Evolutionary conservation across 805 yeast genomes (phyloP).

Genomic region (Candida tibetensis): DNA sequence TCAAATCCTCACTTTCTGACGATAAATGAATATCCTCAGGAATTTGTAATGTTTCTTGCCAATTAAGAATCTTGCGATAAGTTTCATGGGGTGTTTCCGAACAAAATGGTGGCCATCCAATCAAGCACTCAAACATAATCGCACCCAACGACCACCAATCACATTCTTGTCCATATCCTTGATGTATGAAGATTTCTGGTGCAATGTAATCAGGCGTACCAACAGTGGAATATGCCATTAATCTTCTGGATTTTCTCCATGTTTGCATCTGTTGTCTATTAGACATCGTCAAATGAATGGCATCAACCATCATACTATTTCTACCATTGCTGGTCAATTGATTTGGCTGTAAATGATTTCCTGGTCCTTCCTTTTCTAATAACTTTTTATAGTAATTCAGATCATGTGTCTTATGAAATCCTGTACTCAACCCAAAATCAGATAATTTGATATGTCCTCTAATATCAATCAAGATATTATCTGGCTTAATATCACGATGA

Average conservation of each 20-base stretch:
- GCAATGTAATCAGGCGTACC: conserved; percentile 97
- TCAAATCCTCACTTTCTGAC: conserved; percentile 85
- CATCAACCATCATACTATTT: conserved; percentile 86
- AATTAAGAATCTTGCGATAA: conserved; percentile 82
- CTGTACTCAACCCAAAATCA: conserved; percentile 83
- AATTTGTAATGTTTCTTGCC: conserved; percentile 83
- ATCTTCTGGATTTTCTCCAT: conserved; percentile 86
- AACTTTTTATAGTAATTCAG: conserved; percentile 80
- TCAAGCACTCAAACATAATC: conserved; percentile 92
- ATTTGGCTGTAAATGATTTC: conserved; percentile 17
- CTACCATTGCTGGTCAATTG: conserved; percentile 43
- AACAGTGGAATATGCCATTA: conserved; percentile 95
- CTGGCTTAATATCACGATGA: conserved; percentile 97
- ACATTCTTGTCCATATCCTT: conserved; percentile 95
- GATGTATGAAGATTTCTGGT: conserved; percentile 88
- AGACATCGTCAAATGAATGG: conserved; percentile 92
- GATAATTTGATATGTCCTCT: conserved; percentile 65
- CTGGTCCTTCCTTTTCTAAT: conserved; percentile 58
- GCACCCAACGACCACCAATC: conserved; percentile 99
- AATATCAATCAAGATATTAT: conserved; percentile 85
- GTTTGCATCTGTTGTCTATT: conserved; percentile 94
- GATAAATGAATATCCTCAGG: conserved; percentile 91
- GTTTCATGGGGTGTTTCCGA: conserved; percentile 94
- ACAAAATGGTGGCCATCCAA: conserved; percentile 98
- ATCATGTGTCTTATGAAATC: conserved; percentile 92